Evolutionary conservation across 345 rosid genomes (phyloP), one percentile per base, ranked within the genome.

Genomic region (Arabidopsis arenosa): DNA sequence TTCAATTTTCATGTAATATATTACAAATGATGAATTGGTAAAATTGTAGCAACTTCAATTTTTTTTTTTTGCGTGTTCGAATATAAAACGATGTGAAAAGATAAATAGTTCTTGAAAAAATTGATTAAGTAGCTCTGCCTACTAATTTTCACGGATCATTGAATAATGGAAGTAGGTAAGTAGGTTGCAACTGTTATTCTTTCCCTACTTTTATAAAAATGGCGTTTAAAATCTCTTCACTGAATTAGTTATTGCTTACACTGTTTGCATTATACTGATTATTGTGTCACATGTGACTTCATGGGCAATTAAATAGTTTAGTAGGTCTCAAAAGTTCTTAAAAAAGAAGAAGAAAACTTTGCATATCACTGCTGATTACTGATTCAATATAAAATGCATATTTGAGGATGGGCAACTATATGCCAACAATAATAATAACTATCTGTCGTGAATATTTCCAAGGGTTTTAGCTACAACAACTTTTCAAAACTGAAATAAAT

Each of bases 241-340:
- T 40, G 54, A 67, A 49, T 57, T 66, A 26, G 26, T 2, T 58
- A 66, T 37, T 58, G 53, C 61, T 33, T 17, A 66, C 23, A 75
- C 48, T 67, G 68, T 75, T 9, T 61, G 11, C 66, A 56, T 45
- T 52, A 6, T 9, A 64, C 57, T 74, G 71, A 37, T 65, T 55
- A 23, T 61, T 33, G 56, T 53, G 64, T 45, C 63, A 51, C 47
- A 68, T 33, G 74, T 35, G 74, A 59, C 69, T 43, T 76, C 55
- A 76, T 69, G 75, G 75, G 79, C 15, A 43, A 68, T 8, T n/a
- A 7, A 68, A 68, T 61, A 60, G 69, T 75, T 61, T 75, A 62
- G 52, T 75, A 68, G 63, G 63, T 76, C 63, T 52, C 62, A 52
- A 68, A 75, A 60, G 56, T 52, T 9, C 6, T 60, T 9, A 9